Conservation (phyloP, 2,329 filamentous ascomycete species). For the Calonectria ilicicola region DNA sequence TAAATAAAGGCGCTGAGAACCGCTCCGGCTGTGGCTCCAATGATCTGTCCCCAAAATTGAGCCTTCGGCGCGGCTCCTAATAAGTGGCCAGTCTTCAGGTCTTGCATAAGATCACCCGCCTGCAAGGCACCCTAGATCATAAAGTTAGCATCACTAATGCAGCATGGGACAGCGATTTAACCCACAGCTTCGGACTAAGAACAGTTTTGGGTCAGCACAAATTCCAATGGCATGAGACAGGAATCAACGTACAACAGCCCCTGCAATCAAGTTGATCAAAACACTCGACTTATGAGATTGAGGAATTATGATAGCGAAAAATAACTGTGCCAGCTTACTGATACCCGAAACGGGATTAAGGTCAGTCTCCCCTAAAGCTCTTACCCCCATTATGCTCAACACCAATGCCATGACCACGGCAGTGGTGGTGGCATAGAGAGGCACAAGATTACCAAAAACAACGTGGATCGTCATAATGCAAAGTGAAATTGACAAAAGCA, state of each 20-base stretch:
- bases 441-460: slow-evolving; percentile 86
- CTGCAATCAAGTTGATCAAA: slow-evolving; percentile 95
- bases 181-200: slow-evolving; percentile 15
- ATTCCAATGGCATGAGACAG: neutral
- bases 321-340: slow-evolving; percentile 93
- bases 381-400: slow-evolving; percentile 79
- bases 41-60: slow-evolving; percentile 96
- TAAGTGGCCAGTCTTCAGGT: slow-evolving; percentile 95
- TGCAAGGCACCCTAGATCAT: slow-evolving; percentile 77
- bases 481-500: slow-evolving; percentile 80
- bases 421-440: slow-evolving; percentile 78
- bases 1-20: slow-evolving; percentile 90
- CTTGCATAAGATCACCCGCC: slow-evolving; percentile 96
- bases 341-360: slow-evolving; percentile 97
- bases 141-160: slow-evolving; percentile 10
- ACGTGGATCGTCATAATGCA: slow-evolving; percentile 86
- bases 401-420: slow-evolving; percentile 88
- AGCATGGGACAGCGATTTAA: no score
- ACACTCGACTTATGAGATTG: slow-evolving; percentile 84
- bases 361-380: slow-evolving; percentile 84
- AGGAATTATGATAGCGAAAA: slow-evolving; percentile 92
- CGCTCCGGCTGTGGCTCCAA: slow-evolving; percentile 88
- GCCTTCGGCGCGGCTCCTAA: slow-evolving; percentile 92
- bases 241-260: slow-evolving; percentile 72
- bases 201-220: neutral